Base-by-base conservation (phyloP, 1,284 basidiomycete species). In the Moniliella sp. region DNA sequence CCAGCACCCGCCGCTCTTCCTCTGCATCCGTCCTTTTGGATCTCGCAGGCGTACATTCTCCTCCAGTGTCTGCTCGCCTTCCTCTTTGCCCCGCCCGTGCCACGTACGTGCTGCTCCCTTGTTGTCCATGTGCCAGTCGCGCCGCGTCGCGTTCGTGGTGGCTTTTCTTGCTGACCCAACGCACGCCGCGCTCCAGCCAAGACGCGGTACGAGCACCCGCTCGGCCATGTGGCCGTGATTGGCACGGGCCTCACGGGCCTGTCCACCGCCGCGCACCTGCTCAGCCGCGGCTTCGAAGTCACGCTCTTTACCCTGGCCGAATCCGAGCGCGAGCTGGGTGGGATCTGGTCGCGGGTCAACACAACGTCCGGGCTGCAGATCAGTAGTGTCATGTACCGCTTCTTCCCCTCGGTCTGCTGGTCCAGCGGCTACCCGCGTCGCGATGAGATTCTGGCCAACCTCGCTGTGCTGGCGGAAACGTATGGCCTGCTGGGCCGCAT, bases 311-410 rank as follows among this genome's bases (percentile, higher is more conserved):
- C 62, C 19, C 42, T 35, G n/a, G 31, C 35, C 19, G 30, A 43
- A 3, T 42, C 50, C 64, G 46, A 15, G 3, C n/a, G 8, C 8
- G 10, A 21, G 21, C 38, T 57, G 18, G 61, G 61, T 15, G 72
- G 72, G 0, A 72, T 75, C 28, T 75, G 73, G 73, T 59, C 69
- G 0, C 19, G 31, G 7, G 72, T 73, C 30, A 74, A 74, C 51
- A 62, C 57, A 5, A 71, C 71, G 0, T 70, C 68, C 1, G 69
- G 69, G 4, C 61, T 74, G 0, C 73, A 75, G 53, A 66, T 74
- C 39, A 73, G 71, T 51, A 70, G 68, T 5, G 39, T 73, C 16
- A 54, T 72, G 21, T 71, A 71, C 44, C 67, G 54, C 32, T 58
- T 49, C 40, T 50, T 52, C 28, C 55, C 55, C 0, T 35, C 43